Percentiles rank a stretch among this genome's conserved stretches.
phyloP scores from a whole-genome alignment of 345 rosid genomes.

The Eucalyptus urophylla region DNA sequence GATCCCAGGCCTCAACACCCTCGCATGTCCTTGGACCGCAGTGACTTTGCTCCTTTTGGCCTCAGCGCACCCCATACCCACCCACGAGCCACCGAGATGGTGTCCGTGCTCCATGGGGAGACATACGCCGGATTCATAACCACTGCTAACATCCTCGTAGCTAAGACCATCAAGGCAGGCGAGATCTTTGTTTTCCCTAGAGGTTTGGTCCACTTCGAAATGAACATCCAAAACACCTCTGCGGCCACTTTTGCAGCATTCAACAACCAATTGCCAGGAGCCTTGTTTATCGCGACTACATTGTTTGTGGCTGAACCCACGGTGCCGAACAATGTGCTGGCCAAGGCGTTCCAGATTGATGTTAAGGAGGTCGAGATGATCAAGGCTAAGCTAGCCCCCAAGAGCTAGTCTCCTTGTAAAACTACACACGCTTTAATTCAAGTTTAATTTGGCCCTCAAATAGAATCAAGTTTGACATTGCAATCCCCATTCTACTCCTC shows the following conservation, averaged over 20 bases:
- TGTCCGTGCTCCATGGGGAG: slow-evolving; percentile 37
- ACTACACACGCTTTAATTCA: background rate
- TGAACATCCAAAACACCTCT: slow-evolving; percentile 12
- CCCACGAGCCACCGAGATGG: slow-evolving; percentile 45
- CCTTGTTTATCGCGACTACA: slow-evolving; percentile 23
- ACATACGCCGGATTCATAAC: slow-evolving; percentile 44
- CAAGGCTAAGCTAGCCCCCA: slow-evolving; percentile 31
- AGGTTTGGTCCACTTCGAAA: slow-evolving; percentile 50
- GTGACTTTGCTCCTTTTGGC: slow-evolving; percentile 47
- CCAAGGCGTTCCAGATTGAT: slow-evolving; percentile 33
- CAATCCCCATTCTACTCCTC: background rate
- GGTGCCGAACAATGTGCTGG: slow-evolving; percentile 27
- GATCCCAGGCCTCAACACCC: slow-evolving; percentile 55
- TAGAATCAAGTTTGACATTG: background rate
- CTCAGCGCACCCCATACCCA: slow-evolving; percentile 69
- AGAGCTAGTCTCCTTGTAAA: background rate
- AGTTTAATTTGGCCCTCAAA: background rate
- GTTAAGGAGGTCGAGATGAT: slow-evolving; percentile 11
- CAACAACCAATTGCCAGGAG: slow-evolving; percentile 44
- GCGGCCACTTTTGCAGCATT: slow-evolving; percentile 38
- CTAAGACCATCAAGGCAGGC: slow-evolving; percentile 29
- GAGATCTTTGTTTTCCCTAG: slow-evolving; percentile 43
- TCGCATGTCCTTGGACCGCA: slow-evolving; percentile 43
- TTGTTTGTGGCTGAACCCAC: slow-evolving; percentile 19
- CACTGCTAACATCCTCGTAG: slow-evolving; percentile 20